These are phyloP conservation scores for Dryas integrifolia DNA, from an alignment of 331 rosid species.

Conservation along the genomic window DNA sequence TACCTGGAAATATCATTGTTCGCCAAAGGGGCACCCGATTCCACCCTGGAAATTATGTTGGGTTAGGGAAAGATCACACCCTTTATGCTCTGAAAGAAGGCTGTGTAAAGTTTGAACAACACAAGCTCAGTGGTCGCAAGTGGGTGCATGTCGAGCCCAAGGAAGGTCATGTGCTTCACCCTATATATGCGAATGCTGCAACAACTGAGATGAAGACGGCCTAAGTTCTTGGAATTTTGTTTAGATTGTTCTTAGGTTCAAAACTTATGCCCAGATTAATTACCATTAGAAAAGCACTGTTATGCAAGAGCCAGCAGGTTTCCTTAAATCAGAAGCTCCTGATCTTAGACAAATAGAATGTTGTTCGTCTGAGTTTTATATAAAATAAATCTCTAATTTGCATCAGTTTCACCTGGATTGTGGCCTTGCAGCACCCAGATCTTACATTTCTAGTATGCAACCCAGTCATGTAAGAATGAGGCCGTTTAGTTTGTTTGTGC, in stretches of 20 bases:
- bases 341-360: not conserved
- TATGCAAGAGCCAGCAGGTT: not conserved
- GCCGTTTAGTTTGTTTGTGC: too few relatives aligned
- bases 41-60: conserved; percentile 90
- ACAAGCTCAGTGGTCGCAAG: conserved; percentile 78
- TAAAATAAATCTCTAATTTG: not conserved
- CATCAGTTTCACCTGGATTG: not conserved
- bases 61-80: conserved; percentile 84
- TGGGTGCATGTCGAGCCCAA: conserved; percentile 85
- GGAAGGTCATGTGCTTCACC: conserved; percentile 69
- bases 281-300: not conserved
- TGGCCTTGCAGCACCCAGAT: not conserved
- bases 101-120: conserved; percentile 64
- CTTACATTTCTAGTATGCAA: not conserved
- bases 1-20: conserved; percentile 87
- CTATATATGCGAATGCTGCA: conserved; percentile 32
- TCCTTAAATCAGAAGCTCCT: not conserved
- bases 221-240: not conserved
- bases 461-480: too few relatives aligned
- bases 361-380: not conserved
- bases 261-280: not conserved
- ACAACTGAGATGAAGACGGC: conserved; percentile 26
- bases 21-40: conserved; percentile 86
- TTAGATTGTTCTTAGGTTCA: not conserved
- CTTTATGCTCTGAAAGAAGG: conserved; percentile 85